These are phyloP conservation scores for Debaryomycetaceae sp. DNA, from an alignment of 1,139 yeast genomes.

Conservation along the genomic window DNA sequence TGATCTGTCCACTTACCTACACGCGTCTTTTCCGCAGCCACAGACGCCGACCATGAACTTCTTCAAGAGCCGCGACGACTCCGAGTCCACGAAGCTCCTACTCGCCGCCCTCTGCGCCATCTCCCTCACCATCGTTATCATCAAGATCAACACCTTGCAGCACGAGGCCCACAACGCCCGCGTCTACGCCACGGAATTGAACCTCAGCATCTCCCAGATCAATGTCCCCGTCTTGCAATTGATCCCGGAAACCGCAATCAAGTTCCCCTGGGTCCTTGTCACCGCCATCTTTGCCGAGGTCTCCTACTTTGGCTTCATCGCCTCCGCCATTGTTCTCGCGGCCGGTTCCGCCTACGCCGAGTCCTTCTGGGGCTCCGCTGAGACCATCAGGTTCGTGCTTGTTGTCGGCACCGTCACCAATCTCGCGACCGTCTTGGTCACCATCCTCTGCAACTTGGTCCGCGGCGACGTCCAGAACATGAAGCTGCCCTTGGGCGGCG, in stretches of 20 bases:
- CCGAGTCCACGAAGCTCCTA: conserved; percentile 17
- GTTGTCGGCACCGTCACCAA: conserved; percentile 47
- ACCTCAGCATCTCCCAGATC: conserved; percentile 23
- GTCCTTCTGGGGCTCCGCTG: conserved; percentile 48
- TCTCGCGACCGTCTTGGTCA: conserved; percentile 13
- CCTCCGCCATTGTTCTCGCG: conserved; percentile 39
- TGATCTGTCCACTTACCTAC: neutral
- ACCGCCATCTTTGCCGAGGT: conserved; percentile 67
- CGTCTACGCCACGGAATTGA: conserved; percentile 1
- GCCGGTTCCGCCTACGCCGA: conserved; percentile 44
- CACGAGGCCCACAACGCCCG: conserved; percentile 2
- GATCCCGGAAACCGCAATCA: conserved; percentile 51
- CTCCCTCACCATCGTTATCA: conserved; percentile 15
- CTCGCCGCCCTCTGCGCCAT: conserved; percentile 14
- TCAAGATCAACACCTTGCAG: conserved; percentile 14
- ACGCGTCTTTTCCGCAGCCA: neutral
- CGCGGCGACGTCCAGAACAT: conserved; percentile 28
- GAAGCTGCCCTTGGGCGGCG: conserved; percentile 56
- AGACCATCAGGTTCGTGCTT: conserved; percentile 47
- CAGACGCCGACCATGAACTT: conserved; percentile 1
- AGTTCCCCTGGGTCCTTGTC: conserved; percentile 68
- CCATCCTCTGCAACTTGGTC: conserved; percentile 28
- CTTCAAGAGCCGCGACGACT: neutral
- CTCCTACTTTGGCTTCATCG: conserved; percentile 36
- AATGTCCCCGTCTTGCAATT: conserved; percentile 56